These are phyloP conservation scores for Hansenula lynferdii DNA, from an alignment of 1,139 yeast genomes.

Conservation along the genomic window DNA sequence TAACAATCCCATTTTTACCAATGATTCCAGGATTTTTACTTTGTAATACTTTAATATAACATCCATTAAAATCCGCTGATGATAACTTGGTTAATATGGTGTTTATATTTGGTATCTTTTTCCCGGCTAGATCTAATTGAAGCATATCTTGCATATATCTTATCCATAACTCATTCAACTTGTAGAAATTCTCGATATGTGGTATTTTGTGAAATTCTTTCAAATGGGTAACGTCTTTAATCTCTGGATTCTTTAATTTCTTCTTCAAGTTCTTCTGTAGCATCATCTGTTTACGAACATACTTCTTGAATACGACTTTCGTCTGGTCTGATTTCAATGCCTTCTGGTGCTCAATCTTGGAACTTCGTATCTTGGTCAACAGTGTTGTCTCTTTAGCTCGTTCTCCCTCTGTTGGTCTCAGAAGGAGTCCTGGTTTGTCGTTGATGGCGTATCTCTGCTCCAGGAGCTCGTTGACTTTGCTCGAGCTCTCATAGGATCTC, in stretches of 20 bases:
- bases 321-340: constrained; percentile 21
- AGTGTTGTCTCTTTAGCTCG: constrained; percentile 4
- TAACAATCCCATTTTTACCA: constrained; percentile 72
- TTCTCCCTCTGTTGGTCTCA: constrained; percentile 38
- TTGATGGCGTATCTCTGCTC: constrained; percentile 41
- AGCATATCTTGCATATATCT: constrained; percentile 53
- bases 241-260: constrained; percentile 18
- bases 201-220: constrained; percentile 40
- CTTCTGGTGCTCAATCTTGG: constrained; percentile 6
- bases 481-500: constrained; percentile 38
- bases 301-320: constrained; percentile 40
- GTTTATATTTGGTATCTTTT: constrained; percentile 2
- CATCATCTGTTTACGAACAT: constrained; percentile 34
- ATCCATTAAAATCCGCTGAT: constrained; percentile 83
- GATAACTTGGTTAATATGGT: constrained; percentile 53
- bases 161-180: constrained; percentile 58
- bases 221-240: constrained; percentile 25
- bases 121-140: constrained; percentile 7
- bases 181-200: constrained; percentile 45
- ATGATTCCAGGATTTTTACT: constrained; percentile 54
- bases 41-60: constrained; percentile 53
- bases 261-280: constrained; percentile 31
- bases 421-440: constrained; percentile 53
- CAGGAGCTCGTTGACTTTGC: constrained; percentile 42
- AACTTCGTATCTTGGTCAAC: constrained; percentile 6